Base-by-base conservation (phyloP, 2,329 filamentous ascomycete genomes). In the Aureobasidium sp. region DNA sequence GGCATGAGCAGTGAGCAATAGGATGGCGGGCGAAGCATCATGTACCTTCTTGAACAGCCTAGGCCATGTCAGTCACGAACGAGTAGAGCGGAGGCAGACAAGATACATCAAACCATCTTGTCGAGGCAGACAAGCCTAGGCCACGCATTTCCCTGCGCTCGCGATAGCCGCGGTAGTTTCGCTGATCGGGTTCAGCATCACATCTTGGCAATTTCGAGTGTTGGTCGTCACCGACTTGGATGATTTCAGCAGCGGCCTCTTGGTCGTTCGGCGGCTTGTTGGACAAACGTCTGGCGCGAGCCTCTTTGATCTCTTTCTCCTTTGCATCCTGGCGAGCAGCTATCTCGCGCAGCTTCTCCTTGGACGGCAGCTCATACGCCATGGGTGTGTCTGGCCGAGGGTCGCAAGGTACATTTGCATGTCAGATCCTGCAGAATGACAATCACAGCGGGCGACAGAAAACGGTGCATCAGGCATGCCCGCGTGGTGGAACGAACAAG, bases 111-210 rank as follows among this genome's bases (percentile, higher is more conserved):
- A 84, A 77, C 88, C 88, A 92, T 68, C 89, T 79, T 34, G 86
- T 85, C 34, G 80, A 83, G n/a, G 89, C 82, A 72, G 89, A 83
- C 37, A 95, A 72, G 1, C 83, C 82, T 66, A 87, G 78, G 0
- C 90, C 90, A 44, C 83, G 74, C 68, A 94, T 78, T 72, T 90
- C 86, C 52, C 90, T 78, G 47, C 90, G 82, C 53, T 84, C 81
- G 60, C 88, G 82, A 73, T 95, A 90, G 6, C 90, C 90, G 37
- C 91, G 82, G 71, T 91, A 95, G 29, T 86, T 88, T 67, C 87
- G 84, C 68, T 75, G 72, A 22, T 73, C 72, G 62, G 71, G 48
- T 64, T 69, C 64, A 17, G 72, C 72, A 39, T 72, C 70, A 52
- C 66, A 65, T 17, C 65, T 65, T 57, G 67, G 65, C 29, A 67